Evolutionary conservation across 441 rosid species (phyloP), one percentile per base, ranked within the genome.

Genomic region (Gossypium aridum): DNA sequence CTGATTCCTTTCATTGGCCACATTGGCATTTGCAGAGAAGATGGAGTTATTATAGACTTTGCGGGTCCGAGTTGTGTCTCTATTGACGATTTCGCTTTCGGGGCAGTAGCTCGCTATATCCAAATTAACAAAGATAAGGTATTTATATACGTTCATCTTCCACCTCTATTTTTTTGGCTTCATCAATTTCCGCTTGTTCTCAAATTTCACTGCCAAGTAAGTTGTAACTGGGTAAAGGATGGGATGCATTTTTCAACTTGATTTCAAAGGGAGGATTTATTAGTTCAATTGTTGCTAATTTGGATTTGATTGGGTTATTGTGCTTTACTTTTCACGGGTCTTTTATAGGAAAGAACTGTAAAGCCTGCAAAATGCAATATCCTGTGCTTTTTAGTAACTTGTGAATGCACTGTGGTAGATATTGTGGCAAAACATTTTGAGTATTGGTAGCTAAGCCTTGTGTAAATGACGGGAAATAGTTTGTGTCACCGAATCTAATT

Each of bases 1-100:
- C 64, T 90, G 53, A 67, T 90, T 78, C 91, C 94, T 75, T 90
- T 90, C 82, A 78, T 90, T 2, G 91, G 92, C 51, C 92, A 90
- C 67, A 78, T 85, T 17, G 95, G 90, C 64, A 90, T 90, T 16
- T 87, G 92, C 83, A 80, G 89, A 79, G 91, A 90, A 84, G 92
- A 90, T 78, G 95, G 95, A 56, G 90, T 90, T 26, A 85, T 88
- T 74, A 79, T 87, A 70, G 91, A 90, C 77, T 88, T 90, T 71
- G 91, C 94, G 9, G 94, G 92, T 64, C 92, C 94, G 16, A 90
- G 88, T 81, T 88, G 84, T 34, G 89, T 90, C 19, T 88, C 86
- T 47, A 90, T 90, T 26, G 92, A 90, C 71, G 85, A 83, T 43
- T 90, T 90, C 57, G 72, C 95, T 3, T 88, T 88, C 66, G 92